These are phyloP conservation scores for Malassezia caprae DNA, from an alignment of 1,284 basidiomycete genomes.

Conservation along the genomic window DNA sequence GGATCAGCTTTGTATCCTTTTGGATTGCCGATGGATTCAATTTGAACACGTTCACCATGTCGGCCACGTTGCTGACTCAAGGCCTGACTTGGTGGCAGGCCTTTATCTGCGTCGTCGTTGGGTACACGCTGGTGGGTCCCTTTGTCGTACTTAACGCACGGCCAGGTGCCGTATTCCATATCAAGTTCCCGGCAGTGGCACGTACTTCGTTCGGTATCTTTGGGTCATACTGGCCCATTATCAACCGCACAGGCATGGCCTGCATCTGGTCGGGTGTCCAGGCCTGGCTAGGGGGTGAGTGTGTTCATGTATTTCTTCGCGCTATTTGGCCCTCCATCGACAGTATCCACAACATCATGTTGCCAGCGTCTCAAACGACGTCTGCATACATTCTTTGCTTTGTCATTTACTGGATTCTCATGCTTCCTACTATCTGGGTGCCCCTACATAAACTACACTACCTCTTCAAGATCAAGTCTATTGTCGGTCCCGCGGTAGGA, in stretches of 20 bases:
- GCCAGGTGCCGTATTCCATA: slow-evolving; percentile 54
- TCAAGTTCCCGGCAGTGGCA: slow-evolving; percentile 69
- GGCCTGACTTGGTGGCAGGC: slow-evolving; percentile 38
- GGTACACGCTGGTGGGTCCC: slow-evolving; percentile 62
- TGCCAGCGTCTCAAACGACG: slow-evolving; percentile 61
- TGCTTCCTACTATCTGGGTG: slow-evolving; percentile 54
- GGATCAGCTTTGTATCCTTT: slow-evolving; percentile 29
- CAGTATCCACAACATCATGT: slow-evolving; percentile 61
- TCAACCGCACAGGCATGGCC: slow-evolving; percentile 64
- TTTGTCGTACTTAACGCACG: slow-evolving; percentile 72
- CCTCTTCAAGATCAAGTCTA: slow-evolving; percentile 2
- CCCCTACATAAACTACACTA: background rate
- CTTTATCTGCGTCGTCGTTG: slow-evolving; percentile 50
- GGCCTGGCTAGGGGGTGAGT: slow-evolving; percentile 58
- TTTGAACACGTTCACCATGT: slow-evolving; percentile 26
- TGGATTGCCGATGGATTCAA: slow-evolving; percentile 43
- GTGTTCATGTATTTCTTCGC: slow-evolving; percentile 62
- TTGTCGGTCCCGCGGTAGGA: background rate
- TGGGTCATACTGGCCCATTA: slow-evolving; percentile 69
- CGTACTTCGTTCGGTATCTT: slow-evolving; percentile 65
- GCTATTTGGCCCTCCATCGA: slow-evolving; percentile 56
- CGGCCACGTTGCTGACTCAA: background rate
- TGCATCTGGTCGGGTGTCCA: slow-evolving; percentile 53
- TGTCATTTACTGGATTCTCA: slow-evolving; percentile 75
- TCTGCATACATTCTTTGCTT: slow-evolving; percentile 67